A percentile compares a stretch with the other conserved stretches of the same genome.
phyloP scores from a whole-genome alignment of 2,329 filamentous ascomycete genomes.

The Exserohilum rostratum region DNA sequence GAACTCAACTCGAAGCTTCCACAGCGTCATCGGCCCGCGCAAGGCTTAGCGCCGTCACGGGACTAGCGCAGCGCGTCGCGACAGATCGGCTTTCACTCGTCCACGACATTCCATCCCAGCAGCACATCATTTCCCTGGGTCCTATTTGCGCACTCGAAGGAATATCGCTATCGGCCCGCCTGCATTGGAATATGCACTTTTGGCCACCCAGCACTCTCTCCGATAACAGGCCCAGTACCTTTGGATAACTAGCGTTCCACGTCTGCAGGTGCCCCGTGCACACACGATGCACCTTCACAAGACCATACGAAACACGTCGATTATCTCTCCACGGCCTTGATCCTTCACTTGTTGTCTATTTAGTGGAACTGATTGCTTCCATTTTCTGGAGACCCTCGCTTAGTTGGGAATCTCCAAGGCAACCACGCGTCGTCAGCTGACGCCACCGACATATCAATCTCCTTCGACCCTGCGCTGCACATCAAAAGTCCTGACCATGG shows the following conservation, averaged over 20 bases:
- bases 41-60: slow-evolving; percentile 14
- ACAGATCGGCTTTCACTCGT: slow-evolving; percentile 16
- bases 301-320: slow-evolving; percentile 22
- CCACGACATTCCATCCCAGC: slow-evolving; percentile 20
- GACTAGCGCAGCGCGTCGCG: slow-evolving; percentile 18
- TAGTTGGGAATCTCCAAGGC: slow-evolving; percentile 19
- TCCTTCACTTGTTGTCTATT: slow-evolving; percentile 7
- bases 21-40: slow-evolving; percentile 20
- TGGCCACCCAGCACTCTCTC: slow-evolving; percentile 1
- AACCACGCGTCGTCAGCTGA: slow-evolving; percentile 34
- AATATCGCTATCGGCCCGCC: slow-evolving; percentile 20
- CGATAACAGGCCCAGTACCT: slow-evolving; percentile 9
- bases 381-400: not conserved
- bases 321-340: slow-evolving; percentile 15
- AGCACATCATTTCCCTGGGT: slow-evolving; percentile 17
- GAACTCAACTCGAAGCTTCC: slow-evolving; percentile 28
- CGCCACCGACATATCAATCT: slow-evolving; percentile 19
- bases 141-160: not conserved
- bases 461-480: slow-evolving; percentile 2
- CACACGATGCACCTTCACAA: slow-evolving; percentile 31
- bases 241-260: slow-evolving; percentile 27
- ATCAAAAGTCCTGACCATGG: slow-evolving; percentile 25
- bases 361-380: slow-evolving; percentile 5
- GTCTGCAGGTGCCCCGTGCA: slow-evolving; percentile 28
- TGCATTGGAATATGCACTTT: slow-evolving; percentile 11